Conservation (phyloP, 2,329 filamentous ascomycete species). For the Phialophora expanda region DNA sequence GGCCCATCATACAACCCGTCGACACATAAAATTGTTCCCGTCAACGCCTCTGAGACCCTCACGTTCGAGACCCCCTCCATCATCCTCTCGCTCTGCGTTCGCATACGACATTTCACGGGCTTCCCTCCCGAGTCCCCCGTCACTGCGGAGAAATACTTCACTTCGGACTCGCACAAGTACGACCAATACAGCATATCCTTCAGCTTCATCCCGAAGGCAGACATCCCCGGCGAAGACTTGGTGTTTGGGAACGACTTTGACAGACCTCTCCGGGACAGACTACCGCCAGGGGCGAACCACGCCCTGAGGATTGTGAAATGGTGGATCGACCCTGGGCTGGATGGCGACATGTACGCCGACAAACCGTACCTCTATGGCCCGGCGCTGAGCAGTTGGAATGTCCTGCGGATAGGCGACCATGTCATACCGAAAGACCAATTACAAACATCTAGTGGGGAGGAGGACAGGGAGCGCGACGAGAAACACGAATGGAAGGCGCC, state of each 20-base stretch:
- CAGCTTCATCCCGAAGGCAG: conserved; percentile 72
- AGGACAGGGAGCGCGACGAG: conserved; percentile 5
- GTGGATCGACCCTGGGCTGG: conserved; percentile 88
- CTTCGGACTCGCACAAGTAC: conserved; percentile 66
- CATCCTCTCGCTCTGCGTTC: conserved; percentile 74
- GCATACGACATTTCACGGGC: conserved; percentile 71
- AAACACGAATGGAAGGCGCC: conserved; percentile 37
- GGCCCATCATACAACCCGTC: conserved; percentile 74
- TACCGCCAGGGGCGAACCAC: conserved; percentile 84
- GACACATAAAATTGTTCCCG: conserved; percentile 74
- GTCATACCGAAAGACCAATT: conserved; percentile 22
- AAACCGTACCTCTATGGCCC: conserved; percentile 84
- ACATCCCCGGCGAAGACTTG: conserved; percentile 71
- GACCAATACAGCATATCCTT: conserved; percentile 89
- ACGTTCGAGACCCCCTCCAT: conserved; percentile 68
- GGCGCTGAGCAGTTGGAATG: conserved; percentile 79
- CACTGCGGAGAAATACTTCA: conserved; percentile 76
- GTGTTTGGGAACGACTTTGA: conserved; percentile 98
- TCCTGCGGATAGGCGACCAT: conserved; percentile 61
- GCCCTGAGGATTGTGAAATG: conserved; percentile 86
- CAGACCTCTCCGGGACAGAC: conserved; percentile 79
- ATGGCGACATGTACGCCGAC: conserved; percentile 88
- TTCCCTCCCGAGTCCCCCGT: conserved; percentile 71
- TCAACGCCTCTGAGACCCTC: conserved; percentile 71
- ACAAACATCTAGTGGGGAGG: not conserved